Evolutionary conservation across 257 asterid genomes (phyloP).

Genomic region (Eucommia ulmoides): DNA sequence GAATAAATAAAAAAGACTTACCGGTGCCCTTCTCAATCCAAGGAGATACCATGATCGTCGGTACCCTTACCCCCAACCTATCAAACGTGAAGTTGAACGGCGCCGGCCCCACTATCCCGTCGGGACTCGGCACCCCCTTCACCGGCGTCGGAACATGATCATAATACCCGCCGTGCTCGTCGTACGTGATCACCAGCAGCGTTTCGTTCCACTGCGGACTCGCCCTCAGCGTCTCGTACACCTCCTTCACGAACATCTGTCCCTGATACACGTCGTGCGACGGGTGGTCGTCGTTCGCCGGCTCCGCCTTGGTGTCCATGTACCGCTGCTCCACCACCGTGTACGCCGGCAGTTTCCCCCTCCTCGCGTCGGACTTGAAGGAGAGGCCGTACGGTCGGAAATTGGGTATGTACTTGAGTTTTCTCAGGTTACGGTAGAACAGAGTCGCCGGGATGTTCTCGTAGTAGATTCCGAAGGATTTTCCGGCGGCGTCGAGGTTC

Average conservation of each 20-base stretch:
- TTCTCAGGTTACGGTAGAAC: not conserved
- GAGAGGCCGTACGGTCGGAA: not conserved
- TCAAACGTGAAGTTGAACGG: not conserved
- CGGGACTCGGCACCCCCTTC: not conserved
- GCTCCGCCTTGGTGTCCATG: conserved; percentile 1
- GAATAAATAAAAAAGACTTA: not conserved
- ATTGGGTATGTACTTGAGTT: not conserved
- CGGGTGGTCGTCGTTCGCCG: not conserved
- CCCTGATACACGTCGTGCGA: conserved; percentile 2
- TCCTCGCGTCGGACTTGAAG: not conserved
- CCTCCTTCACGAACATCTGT: conserved; percentile 1
- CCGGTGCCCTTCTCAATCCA: not conserved
- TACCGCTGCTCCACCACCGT: conserved; percentile 3
- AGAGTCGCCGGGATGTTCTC: conserved; percentile 2
- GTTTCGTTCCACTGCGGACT: conserved; percentile 1
- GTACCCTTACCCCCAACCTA: conserved; percentile 1
- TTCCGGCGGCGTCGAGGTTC: not conserved
- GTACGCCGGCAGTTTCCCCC: not conserved
- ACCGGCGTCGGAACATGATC: conserved; percentile 1
- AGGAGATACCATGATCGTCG: not conserved
- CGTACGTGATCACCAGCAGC: not conserved
- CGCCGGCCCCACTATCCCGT: conserved; percentile 1
- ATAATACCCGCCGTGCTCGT: conserved; percentile 2
- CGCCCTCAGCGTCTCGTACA: not conserved
- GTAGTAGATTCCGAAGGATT: not conserved